Conservation (phyloP, 2,329 filamentous ascomycete species). For the Rachicladosporium sp. region DNA sequence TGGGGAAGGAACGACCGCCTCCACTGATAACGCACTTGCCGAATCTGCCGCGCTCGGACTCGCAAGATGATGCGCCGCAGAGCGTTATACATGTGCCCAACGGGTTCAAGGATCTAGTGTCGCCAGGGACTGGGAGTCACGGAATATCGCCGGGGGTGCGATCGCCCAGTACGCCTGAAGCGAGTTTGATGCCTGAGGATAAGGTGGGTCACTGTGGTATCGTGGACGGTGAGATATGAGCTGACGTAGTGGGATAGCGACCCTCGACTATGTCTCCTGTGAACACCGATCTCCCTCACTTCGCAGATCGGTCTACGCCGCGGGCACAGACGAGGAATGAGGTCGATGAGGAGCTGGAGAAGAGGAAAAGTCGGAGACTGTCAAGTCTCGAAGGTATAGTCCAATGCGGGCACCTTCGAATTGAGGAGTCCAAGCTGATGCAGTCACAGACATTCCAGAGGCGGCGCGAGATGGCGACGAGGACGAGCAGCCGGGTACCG, state of each 20-base stretch:
- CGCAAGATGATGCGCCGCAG: slow-evolving; percentile 59
- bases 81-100: slow-evolving; percentile 87
- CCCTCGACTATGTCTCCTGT: slow-evolving; percentile 48
- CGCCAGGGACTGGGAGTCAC: too few species aligned
- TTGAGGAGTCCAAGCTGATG: slow-evolving; percentile 7
- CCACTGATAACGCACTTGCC: slow-evolving; percentile 37
- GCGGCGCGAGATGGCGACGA: slow-evolving; percentile 26
- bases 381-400: slow-evolving; percentile 61
- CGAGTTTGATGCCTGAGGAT: slow-evolving; percentile 17
- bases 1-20: slow-evolving; percentile 23
- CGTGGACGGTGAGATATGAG: too few species aligned
- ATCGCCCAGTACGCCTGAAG: slow-evolving; percentile 25
- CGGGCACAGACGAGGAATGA: slow-evolving; percentile 73
- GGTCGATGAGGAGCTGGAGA: slow-evolving; percentile 45
- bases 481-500: slow-evolving; percentile 20
- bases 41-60: slow-evolving; percentile 35
- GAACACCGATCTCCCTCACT: slow-evolving; percentile 55
- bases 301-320: slow-evolving; percentile 62
- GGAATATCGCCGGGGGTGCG: slow-evolving; percentile 12
- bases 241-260: slow-evolving; percentile 15
- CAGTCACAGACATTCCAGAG: slow-evolving; percentile 33
- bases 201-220: slow-evolving; percentile 11
- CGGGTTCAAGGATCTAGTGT: slow-evolving; percentile 59
- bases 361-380: slow-evolving; percentile 49
- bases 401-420: too few species aligned